phyloP scores from a whole-genome alignment of 2,329 filamentous ascomycete species.

The Gaeumannomyces tritici region DNA sequence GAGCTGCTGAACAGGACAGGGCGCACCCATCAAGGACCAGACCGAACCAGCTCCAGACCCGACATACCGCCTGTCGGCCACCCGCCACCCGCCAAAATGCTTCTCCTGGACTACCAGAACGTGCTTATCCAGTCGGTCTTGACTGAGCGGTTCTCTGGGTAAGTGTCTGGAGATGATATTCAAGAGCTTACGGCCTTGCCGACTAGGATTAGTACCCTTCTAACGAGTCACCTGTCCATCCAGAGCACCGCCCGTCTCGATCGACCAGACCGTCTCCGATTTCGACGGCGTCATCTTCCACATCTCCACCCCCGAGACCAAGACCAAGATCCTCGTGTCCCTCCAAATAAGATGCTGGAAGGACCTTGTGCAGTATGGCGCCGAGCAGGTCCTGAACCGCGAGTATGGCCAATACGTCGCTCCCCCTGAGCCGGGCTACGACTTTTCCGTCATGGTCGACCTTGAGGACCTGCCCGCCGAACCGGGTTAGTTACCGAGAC shows the following conservation, averaged over 20 bases:
- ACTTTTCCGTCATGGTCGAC: slow-evolving; percentile 90
- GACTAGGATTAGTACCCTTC: background rate
- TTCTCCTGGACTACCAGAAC: slow-evolving; percentile 98
- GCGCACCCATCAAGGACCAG: background rate
- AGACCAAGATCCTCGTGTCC: slow-evolving; percentile 90
- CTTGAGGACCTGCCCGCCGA: slow-evolving; percentile 76
- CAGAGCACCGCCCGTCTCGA: slow-evolving; percentile 75
- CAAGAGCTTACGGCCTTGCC: background rate
- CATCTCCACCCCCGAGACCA: slow-evolving; percentile 89
- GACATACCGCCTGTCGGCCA: background rate
- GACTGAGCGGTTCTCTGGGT: slow-evolving; percentile 89
- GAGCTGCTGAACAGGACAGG: background rate
- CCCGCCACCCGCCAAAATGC: slow-evolving; percentile 47
- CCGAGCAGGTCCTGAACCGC: slow-evolving; percentile 79
- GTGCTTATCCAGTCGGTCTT: slow-evolving; percentile 94
- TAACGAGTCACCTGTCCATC: slow-evolving; percentile 1
- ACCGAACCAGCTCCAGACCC: background rate
- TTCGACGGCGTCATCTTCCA: slow-evolving; percentile 99
- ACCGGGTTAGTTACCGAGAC: slow-evolving; percentile 34
- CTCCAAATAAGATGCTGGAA: slow-evolving; percentile 91
- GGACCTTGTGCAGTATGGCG: slow-evolving; percentile 88
- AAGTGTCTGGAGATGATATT: slow-evolving; percentile 17
- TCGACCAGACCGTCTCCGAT: slow-evolving; percentile 97
- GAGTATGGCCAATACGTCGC: slow-evolving; percentile 94
- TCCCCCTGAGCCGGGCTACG: slow-evolving; percentile 78